Evolutionary conservation across 2,329 filamentous ascomycete genomes (phyloP).

Genomic region (Alternaria arborescens): DNA sequence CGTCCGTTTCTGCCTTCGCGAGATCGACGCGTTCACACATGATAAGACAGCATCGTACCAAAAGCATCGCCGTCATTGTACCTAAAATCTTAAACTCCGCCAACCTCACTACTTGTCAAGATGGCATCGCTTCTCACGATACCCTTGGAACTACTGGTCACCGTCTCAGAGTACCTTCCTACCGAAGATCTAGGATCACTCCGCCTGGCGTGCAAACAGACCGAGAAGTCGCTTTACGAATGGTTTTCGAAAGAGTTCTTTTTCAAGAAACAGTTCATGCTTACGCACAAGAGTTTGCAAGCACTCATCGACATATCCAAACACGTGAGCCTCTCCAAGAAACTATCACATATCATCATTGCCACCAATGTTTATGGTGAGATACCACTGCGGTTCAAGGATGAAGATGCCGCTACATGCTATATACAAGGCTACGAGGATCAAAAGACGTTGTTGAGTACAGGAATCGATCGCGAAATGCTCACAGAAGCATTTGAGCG

Average conservation of each 20-base stretch:
- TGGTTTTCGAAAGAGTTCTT: slow-evolving; percentile 71
- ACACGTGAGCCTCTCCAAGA: slow-evolving; percentile 48
- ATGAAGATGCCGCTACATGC: slow-evolving; percentile 17
- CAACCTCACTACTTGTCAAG: neutral
- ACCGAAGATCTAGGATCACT: slow-evolving; percentile 65
- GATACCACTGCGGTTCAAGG: slow-evolving; percentile 22
- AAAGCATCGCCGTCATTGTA: neutral
- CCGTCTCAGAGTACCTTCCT: slow-evolving; percentile 62
- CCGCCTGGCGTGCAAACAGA: slow-evolving; percentile 63
- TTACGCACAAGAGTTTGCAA: slow-evolving; percentile 65
- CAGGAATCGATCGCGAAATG: slow-evolving; percentile 62
- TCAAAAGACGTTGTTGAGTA: slow-evolving; percentile 43
- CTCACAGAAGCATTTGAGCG: slow-evolving; percentile 65
- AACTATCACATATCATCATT: slow-evolving; percentile 62
- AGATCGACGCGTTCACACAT: slow-evolving; percentile 23
- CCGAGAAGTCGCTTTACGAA: slow-evolving; percentile 64
- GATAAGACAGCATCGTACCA: slow-evolving; percentile 16
- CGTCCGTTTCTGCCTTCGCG: slow-evolving; percentile 26
- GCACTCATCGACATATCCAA: slow-evolving; percentile 57
- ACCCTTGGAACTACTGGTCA: slow-evolving; percentile 66
- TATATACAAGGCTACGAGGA: slow-evolving; percentile 34
- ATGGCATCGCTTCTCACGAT: slow-evolving; percentile 48
- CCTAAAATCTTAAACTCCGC: neutral
- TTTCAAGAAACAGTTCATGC: slow-evolving; percentile 71
- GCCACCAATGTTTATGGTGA: slow-evolving; percentile 50